These are phyloP conservation scores for Acacia confusa DNA, from an alignment of 306 rosid genomes.

Conservation along the genomic window DNA sequence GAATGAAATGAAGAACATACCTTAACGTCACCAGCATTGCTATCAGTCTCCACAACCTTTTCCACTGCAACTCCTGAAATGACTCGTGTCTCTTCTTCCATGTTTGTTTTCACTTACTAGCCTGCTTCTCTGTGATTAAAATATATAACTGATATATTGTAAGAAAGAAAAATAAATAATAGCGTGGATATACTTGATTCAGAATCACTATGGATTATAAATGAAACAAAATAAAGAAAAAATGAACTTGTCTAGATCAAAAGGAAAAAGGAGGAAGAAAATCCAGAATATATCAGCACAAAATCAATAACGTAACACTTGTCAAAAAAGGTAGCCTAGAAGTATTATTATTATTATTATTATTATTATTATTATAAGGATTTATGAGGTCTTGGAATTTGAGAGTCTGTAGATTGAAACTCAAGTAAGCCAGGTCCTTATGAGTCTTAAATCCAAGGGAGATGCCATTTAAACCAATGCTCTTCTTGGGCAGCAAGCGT, in stretches of 20 bases:
- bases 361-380: not conserved
- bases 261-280: no score
- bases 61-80: slow-evolving; percentile 52
- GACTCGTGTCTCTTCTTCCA: slow-evolving; percentile 66
- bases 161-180: not conserved
- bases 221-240: not conserved
- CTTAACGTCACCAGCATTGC: slow-evolving; percentile 49
- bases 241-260: not conserved
- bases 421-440: not conserved
- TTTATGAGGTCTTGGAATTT: not conserved
- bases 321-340: not conserved
- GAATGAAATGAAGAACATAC: slow-evolving; percentile 36
- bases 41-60: slow-evolving; percentile 48
- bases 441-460: not conserved
- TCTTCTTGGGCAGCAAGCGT: not conserved
- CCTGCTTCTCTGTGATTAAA: slow-evolving; percentile 28
- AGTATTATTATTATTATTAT: not conserved
- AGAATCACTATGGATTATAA: not conserved
- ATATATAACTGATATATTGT: not conserved
- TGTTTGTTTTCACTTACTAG: slow-evolving; percentile 30
- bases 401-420: not conserved
- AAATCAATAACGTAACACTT: not conserved
- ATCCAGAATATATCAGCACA: not conserved
- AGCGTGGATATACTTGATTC: not conserved
- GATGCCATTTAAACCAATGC: not conserved